Base-by-base conservation (phyloP, 768 basidiomycete genomes). In the Xerocomus brunneocitrinus region DNA sequence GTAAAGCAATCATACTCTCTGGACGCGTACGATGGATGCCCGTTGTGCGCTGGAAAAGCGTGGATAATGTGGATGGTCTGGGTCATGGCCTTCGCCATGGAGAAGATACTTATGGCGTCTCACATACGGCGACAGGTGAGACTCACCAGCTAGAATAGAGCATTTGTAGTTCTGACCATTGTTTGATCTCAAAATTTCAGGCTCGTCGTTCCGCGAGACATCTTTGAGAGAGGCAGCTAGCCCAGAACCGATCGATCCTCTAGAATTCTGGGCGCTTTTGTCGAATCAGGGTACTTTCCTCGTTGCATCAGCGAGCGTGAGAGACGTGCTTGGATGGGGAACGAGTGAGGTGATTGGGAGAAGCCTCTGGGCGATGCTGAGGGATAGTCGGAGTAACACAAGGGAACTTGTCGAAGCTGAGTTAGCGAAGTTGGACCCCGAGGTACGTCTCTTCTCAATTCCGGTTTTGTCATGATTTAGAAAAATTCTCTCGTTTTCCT, bases 1-100 rank as follows among this genome's bases (percentile, higher is more conserved):
- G 93, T 35, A 97, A 98, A 71, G 91, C 93, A 2, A 92, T 99
- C 63, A 83, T 99, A 34, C 76, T 99, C n/a, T 83, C 81, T 52
- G 95, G 88, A 0, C 78, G 95, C 8, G 81, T 85, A 30, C 73
- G 86, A 42, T 78, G 78, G 62, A 85, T 90, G 77, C 81, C 83
- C 8, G 65, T 59, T 2, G 67, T 92, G 24, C 68, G 65, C 4
- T 93, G 91, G 91, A 74, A 71, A 3, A 72, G 75, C 35, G 69
- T 93, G 28, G 67, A 72, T 2, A 64, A 67, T 28, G 77, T 76
- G 3, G 84, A 84, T 22, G 85, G 54, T 16, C 5, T 64, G 27
- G 38, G 48, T 13, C 24, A 34, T 41, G 14, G 45, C 2, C 27
- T 3, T 10, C 24, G 25, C 28, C 52, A 28, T 28, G 24, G 40